Evolutionary conservation across 192 early-diverging fungal species (phyloP), one percentile per base, ranked within the genome.

Genomic region (Podila epicladia): DNA sequence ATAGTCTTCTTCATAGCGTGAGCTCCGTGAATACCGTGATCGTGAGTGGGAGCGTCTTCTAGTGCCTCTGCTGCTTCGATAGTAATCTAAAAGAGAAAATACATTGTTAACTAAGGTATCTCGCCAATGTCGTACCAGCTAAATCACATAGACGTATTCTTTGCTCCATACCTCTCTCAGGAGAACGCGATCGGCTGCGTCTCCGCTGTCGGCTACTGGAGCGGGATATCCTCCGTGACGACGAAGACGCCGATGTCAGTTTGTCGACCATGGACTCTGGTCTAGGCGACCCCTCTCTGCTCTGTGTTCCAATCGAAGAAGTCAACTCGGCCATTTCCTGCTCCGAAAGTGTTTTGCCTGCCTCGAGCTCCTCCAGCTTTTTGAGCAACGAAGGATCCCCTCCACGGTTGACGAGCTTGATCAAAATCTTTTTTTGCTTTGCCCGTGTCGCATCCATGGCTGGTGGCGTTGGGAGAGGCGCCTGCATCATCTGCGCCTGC

Each of bases 401-500:
- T 60, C 77, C 71, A 65, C 77, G 70, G 57, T 80, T 80, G 31
- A 80, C 53, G 1, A 80, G 71, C 60, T 61, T 65, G 33, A 80
- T 80, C n/a, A 80, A 26, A 11, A 73, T 72, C 22, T 80, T 80
- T 28, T 73, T 80, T n/a, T 69, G 67, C 5, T 53, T 48, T 24
- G 71, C 68, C 15, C 77, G 60, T 13, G 71, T 68, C 17, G 77
- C 71, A 69, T 80, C 77, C 65, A 73, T 22, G n/a, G 67, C 55
- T 0, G 53, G 62, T 1, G 60, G 20, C 60, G 53, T 62, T 22
- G 62, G 28, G 7, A 32, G 51, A 26, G 73, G 49, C 8, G 71
- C 37, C n/a, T 72, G 76, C 76, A 80, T 80, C 65, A 72, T 67
- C 62, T 80, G 76, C 5, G 76, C 71, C 45, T 80, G 76, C 26